phyloP scores from a whole-genome alignment of 805 yeast species.

The Yarrowia sp. region DNA sequence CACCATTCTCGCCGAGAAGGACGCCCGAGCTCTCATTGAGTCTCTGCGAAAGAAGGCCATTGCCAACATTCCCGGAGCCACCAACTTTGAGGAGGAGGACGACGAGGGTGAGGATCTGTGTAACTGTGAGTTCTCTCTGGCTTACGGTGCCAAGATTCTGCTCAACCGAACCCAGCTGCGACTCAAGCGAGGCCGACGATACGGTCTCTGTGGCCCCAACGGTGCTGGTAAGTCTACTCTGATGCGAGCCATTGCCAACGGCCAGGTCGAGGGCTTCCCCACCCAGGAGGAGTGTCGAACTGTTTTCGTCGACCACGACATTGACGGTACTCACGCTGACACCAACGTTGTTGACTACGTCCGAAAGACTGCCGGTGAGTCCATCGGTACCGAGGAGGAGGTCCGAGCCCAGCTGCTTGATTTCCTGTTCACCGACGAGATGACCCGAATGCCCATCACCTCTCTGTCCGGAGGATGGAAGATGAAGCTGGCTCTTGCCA shows the following conservation, averaged over 20 bases:
- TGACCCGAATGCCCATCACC: constrained; percentile 90
- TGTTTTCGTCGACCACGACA: constrained; percentile 99
- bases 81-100: constrained; percentile 84
- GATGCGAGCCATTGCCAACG: constrained; percentile 96
- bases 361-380: constrained; percentile 72
- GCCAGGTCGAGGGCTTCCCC: constrained; percentile 99
- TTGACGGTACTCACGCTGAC: constrained; percentile 97
- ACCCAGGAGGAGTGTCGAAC: constrained; percentile 98
- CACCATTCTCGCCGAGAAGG: constrained; percentile 89
- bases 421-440: constrained; percentile 90
- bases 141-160: constrained; percentile 99
- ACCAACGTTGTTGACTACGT: constrained; percentile 93
- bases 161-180: constrained; percentile 99
- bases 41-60: constrained; percentile 94
- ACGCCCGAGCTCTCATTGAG: constrained; percentile 86
- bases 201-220: constrained; percentile 99
- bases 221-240: constrained; percentile 99
- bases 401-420: constrained; percentile 75
- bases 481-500: constrained; percentile 98
- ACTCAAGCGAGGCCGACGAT: constrained; percentile 93
- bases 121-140: constrained; percentile 99
- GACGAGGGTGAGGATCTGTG: constrained; percentile 99
- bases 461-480: constrained; percentile 99
- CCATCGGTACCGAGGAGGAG: constrained; percentile 68
- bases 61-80: constrained; percentile 97